phyloP scores from a whole-genome alignment of 225 moss, liverwort and hornwort species.

The Thuidium tamariscinum region DNA sequence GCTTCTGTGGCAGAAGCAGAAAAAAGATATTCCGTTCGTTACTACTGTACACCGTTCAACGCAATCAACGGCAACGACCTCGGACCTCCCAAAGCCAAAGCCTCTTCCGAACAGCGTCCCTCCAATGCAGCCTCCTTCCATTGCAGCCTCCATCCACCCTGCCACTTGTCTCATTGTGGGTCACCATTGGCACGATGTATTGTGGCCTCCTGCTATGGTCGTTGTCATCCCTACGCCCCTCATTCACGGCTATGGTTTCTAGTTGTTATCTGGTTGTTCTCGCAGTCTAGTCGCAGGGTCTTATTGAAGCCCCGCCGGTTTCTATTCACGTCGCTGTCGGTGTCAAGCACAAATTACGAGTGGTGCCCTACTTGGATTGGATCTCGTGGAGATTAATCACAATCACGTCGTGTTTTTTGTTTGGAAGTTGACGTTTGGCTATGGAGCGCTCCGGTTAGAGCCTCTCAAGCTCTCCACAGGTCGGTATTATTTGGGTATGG shows the following conservation, averaged over 20 bases:
- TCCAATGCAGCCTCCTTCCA: background rate
- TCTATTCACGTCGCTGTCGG: background rate
- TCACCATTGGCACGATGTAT: background rate
- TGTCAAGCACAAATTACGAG: too few species aligned
- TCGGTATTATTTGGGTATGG: background rate
- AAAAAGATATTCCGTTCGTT: background rate
- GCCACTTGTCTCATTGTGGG: background rate
- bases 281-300: too few species aligned
- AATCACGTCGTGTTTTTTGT: background rate
- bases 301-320: background rate
- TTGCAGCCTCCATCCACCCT: background rate
- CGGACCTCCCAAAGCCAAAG: background rate
- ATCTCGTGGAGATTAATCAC: background rate
- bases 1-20: too few species aligned
- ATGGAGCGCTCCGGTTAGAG: background rate
- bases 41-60: background rate
- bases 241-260: background rate
- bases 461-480: background rate
- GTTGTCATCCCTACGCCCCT: background rate
- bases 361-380: background rate
- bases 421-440: background rate
- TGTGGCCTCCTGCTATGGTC: background rate
- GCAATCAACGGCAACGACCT: background rate
- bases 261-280: background rate
- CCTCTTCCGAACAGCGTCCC: background rate